These are phyloP conservation scores for Quercus wislizeni DNA, from an alignment of 306 rosid species.

Conservation along the genomic window DNA sequence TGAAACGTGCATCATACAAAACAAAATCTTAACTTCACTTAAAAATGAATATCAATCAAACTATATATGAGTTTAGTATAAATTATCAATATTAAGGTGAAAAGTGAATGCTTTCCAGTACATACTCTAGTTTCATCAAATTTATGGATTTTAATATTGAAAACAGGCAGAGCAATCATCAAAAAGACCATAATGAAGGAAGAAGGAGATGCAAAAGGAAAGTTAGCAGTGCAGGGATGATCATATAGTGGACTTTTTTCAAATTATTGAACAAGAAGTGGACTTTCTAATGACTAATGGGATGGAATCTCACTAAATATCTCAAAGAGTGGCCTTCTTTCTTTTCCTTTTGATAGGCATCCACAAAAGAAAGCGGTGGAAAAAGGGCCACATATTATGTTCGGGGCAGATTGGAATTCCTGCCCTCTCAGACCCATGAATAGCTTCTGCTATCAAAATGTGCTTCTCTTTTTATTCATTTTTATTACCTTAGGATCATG, in stretches of 20 bases:
- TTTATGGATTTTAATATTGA: background rate
- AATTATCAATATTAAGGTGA: background rate
- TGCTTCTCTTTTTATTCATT: background rate
- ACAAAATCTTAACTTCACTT: no score
- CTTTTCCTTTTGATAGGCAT: constrained; percentile 1
- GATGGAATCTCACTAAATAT: background rate
- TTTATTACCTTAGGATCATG: background rate
- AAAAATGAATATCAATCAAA: no score
- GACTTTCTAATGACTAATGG: background rate
- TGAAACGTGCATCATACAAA: no score
- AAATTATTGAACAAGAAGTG: background rate
- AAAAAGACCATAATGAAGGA: background rate
- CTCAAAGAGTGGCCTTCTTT: background rate
- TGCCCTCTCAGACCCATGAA: constrained; percentile 20
- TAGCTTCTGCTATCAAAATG: background rate
- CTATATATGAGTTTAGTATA: background rate
- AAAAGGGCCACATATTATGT: background rate
- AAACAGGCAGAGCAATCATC: background rate
- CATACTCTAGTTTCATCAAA: background rate
- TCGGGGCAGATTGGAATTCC: constrained; percentile 12
- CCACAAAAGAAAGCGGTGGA: background rate
- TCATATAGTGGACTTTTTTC: background rate
- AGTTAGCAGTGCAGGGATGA: background rate
- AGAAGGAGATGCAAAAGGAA: background rate
- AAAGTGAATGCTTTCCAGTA: background rate